phyloP scores from a whole-genome alignment of 192 early-diverging fungal species.

The Linnemannia elongata region DNA sequence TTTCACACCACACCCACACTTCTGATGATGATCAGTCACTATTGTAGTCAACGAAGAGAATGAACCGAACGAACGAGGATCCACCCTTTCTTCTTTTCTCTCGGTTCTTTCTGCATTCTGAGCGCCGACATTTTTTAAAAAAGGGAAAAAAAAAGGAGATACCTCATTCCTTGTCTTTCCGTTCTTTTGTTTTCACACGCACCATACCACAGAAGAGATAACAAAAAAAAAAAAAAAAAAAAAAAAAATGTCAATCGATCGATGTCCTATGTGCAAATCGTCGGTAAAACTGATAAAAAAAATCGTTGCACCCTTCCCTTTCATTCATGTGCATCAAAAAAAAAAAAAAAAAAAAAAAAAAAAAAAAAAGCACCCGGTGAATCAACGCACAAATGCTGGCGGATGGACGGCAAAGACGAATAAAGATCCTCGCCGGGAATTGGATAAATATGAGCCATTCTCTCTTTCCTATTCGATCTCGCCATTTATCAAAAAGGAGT shows the following conservation, averaged over 20 bases:
- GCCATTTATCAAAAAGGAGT: no score
- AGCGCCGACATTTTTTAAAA: no score
- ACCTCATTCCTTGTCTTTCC: not conserved
- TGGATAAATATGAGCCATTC: slow-evolving; percentile 6
- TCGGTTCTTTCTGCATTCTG: no score
- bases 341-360: not conserved
- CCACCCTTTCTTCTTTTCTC: no score
- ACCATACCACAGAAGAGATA: not conserved
- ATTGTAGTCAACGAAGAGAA: no score
- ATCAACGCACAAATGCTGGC: not conserved
- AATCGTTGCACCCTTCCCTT: not conserved
- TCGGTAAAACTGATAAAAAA: no score
- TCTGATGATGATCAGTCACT: no score
- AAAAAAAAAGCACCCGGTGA: not conserved
- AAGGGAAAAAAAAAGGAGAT: no score
- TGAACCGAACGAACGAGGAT: no score
- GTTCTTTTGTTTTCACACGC: not conserved
- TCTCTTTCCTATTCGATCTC: not conserved
- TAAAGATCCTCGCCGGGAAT: slow-evolving; percentile 8
- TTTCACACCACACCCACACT: no score
- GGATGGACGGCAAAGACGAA: not conserved
- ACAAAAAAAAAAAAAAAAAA: no score
- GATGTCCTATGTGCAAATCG: no score
- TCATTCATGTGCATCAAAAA: not conserved
- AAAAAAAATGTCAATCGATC: not conserved